A percentile compares a stretch with the other conserved stretches of the same genome.
Conservation (phyloP, 2,329 filamentous ascomycete genomes). For the Mycosphaerella sp. region DNA sequence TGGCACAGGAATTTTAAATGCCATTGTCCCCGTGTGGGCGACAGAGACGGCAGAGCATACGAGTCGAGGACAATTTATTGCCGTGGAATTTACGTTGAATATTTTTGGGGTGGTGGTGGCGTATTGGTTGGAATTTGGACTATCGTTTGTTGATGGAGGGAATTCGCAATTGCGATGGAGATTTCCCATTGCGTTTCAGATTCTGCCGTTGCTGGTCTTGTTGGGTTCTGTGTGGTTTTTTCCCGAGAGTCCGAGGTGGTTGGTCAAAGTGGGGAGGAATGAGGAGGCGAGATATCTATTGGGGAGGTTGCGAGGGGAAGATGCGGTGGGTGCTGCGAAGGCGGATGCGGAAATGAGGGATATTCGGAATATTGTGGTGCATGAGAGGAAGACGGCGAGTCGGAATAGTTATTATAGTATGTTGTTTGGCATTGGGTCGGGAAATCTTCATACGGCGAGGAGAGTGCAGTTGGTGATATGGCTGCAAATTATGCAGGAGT, state of each 20-base stretch:
- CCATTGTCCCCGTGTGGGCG: constrained; percentile 65
- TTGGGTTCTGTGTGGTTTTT: constrained; percentile 54
- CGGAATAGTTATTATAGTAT: constrained; percentile 31
- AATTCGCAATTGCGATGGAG: constrained; percentile 18
- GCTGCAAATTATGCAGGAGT: constrained; percentile 38
- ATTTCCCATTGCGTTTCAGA: constrained; percentile 65
- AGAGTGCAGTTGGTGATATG: constrained; percentile 37
- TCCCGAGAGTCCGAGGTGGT: constrained; percentile 60
- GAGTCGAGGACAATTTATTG: constrained; percentile 49
- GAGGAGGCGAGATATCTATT: constrained; percentile 64
- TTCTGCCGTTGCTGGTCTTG: constrained; percentile 48
- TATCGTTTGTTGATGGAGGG: constrained; percentile 21
- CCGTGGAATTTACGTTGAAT: constrained; percentile 61
- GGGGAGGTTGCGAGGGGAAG: constrained; percentile 53
- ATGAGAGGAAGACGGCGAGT: constrained; percentile 44
- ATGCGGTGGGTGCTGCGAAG: constrained; percentile 32
- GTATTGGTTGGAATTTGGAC: constrained; percentile 37
- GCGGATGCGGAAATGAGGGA: constrained; percentile 62
- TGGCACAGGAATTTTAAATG: constrained; percentile 63
- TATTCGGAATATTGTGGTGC: constrained; percentile 56
- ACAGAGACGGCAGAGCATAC: constrained; percentile 64
- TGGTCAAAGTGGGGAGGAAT: constrained; percentile 59
- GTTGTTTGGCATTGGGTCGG: constrained; percentile 30
- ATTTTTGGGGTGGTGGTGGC: constrained; percentile 56
- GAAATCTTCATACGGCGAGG: constrained; percentile 33